Evolutionary conservation across 1,139 yeast species (phyloP), one percentile per base, ranked within the genome.

Genomic region (Meyerozyma carpophila): DNA sequence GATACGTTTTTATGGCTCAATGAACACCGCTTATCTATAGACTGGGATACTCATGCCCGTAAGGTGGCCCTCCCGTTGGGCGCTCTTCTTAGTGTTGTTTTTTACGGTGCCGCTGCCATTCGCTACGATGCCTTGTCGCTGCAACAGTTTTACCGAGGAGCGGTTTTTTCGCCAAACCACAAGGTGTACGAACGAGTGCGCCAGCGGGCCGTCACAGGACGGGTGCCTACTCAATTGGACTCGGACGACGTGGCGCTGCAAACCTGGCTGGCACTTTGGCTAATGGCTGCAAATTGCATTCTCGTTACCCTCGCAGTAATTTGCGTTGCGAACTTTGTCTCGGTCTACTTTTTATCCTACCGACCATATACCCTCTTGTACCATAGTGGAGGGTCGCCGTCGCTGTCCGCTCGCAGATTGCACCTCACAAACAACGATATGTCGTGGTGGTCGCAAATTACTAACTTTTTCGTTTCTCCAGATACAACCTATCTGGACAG

Each of bases 1-100:
- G 91, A 84, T 54, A 50, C 75, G 31, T 68, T 73, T 43, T 65
- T 83, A 4, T 67, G 71, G 41, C 42, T 78, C 32, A 79, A 80
- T 52, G 90, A 84, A 56, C 55, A 64, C 10, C 51, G 79, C 16
- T 71, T 73, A 41, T 65, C 81, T 5, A 75, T 82, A 5, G 86
- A 83, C 46, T 84, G 90, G 90, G 89, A 84, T 51, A 66, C 70
- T 2, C 70, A 77, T 48, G 67, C 79, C 8, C 54, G 57, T 20
- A 53, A 73, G 1, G 50, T 74, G 8, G 82, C 79, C 0, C 50
- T 71, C 29, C 82, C 80, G 0, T 50, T 68, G 9, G 84, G 84
- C 0, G 58, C 63, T n/a, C 43, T 56, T 0, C 56, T 75, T 5
- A 48, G 61, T 4, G 37, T 52, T 3, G 13, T 53, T 8, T 62